phyloP scores from a whole-genome alignment of 2,329 filamentous ascomycete species.

The Phoma sp. region DNA sequence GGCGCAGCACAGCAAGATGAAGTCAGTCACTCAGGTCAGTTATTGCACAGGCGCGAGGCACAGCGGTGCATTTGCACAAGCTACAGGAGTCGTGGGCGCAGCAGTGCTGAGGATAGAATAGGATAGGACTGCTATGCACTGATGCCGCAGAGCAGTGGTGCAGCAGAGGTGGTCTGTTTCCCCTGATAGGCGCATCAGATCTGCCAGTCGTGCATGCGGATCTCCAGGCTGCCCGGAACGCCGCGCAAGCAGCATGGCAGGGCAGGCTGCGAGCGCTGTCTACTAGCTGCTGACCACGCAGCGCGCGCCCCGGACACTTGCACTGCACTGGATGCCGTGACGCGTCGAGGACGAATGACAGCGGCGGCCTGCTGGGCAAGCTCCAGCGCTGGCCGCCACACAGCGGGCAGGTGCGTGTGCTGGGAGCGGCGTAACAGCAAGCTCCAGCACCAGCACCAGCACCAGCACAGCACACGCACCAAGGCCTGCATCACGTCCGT shows the following conservation, averaged over 20 bases:
- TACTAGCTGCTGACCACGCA: conserved; percentile 10
- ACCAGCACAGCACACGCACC: not conserved
- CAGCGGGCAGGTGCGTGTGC: not conserved
- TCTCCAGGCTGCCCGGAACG: conserved; percentile 19
- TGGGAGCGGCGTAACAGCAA: not conserved
- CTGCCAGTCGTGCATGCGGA: conserved; percentile 18
- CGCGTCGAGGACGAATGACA: too few relatives aligned
- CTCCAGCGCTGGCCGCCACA: not conserved
- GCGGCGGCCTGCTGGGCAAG: not conserved
- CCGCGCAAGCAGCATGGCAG: conserved; percentile 18
- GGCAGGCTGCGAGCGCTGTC: not conserved
- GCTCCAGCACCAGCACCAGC: not conserved
- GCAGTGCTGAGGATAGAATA: too few relatives aligned
- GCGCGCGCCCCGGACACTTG: not conserved
- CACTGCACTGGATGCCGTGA: too few relatives aligned
- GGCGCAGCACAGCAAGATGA: not conserved
- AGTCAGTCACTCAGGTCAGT: not conserved
- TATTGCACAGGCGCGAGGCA: not conserved
- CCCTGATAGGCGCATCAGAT: conserved; percentile 19
- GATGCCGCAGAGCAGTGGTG: not conserved
- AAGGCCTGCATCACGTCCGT: not conserved
- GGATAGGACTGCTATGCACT: too few relatives aligned
- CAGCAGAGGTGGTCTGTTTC: conserved; percentile 5
- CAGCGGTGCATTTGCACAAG: conserved; percentile 3
- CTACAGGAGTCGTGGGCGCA: not conserved